Base-by-base conservation (phyloP, 2,329 filamentous ascomycete genomes). In the Rhinocladiella similis region DNA sequence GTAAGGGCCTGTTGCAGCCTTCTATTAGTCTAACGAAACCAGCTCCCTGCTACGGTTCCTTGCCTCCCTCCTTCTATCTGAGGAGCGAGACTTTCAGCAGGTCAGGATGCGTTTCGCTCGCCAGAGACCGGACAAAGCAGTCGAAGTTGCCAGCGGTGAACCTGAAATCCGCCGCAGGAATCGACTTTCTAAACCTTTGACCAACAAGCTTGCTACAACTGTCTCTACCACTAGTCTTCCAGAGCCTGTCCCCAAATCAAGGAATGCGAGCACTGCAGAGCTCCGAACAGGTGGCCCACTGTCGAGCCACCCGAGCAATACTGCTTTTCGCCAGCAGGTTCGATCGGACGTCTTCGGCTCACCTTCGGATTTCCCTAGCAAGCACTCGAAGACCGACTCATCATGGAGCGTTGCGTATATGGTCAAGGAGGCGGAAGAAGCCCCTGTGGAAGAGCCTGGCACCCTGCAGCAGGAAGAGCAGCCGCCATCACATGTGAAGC, bases 151-250 rank as follows among this genome's bases (percentile, higher is more conserved):
- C 25, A 36, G 57, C 22, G 46, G 46, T 19, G 56, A 59, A 43
- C 39, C 52, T n/a, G 62, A 63, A 33, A 20, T 56, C 43, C 60
- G 57, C 41, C 56, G 60, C n/a, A 53, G 62, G 45, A 61, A 64
- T 22, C 63, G 62, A n/a, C 36, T 66, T 29, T 66, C 63, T 3
- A 66, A 66, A 48, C 63, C 63, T 27, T 52, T 53, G 3, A 66
- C 63, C 20, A 63, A 59, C 49, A 64, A 57, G 29, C 36, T 54
- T 13, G 43, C 50, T 9, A 54, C 47, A 5, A 56, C 18, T 47
- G 22, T 48, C 20, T 58, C 60, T 13, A 47, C 53, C 19, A 53
- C 50, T 25, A 59, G 42, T 57, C 48, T 62, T 3, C 54, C 50
- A 43, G 55, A 56, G 12, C 47, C 53, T 12, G 18, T 50, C 5